These are phyloP conservation scores for Pachyrhizus erosus DNA, from an alignment of 306 rosid genomes.

Conservation along the genomic window DNA sequence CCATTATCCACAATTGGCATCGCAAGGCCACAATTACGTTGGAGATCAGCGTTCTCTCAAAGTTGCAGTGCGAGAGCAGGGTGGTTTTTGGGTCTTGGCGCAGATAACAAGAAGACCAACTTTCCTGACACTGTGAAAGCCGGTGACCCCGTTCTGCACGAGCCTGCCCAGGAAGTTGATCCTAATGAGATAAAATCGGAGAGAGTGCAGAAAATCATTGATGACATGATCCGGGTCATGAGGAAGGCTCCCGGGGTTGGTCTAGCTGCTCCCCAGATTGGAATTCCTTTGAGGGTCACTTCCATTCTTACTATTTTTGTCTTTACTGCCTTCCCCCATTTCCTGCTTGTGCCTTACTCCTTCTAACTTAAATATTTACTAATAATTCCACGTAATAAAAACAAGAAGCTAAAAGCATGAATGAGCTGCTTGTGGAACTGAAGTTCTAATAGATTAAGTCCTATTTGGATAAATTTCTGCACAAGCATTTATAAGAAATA, in stretches of 20 bases:
- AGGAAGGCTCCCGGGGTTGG: conserved; percentile 92
- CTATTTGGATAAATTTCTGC: too few relatives aligned
- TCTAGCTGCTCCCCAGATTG: conserved; percentile 95
- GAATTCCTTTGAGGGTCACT: conserved; percentile 79
- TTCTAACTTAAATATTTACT: background rate
- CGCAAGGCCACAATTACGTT: conserved; percentile 26
- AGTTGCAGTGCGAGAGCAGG: conserved; percentile 63
- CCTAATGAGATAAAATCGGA: conserved; percentile 70
- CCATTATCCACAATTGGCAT: conserved; percentile 37
- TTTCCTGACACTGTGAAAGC: conserved; percentile 82
- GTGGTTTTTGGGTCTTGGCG: conserved; percentile 79
- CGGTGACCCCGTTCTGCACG: conserved; percentile 94
- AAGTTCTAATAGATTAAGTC: background rate
- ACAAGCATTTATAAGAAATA: too few relatives aligned
- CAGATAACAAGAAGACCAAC: conserved; percentile 53
- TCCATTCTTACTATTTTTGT: background rate
- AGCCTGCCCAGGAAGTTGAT: conserved; percentile 74
- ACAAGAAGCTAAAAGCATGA: background rate
- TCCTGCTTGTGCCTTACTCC: background rate
- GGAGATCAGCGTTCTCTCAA: conserved; percentile 49
- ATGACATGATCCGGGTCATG: conserved; percentile 84
- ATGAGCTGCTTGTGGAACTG: background rate
- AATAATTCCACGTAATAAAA: background rate
- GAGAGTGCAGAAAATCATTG: conserved; percentile 79
- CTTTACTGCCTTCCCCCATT: background rate